Evolutionary conservation across 2,329 filamentous ascomycete genomes (phyloP).

Genomic region (Stagonosporopsis rhizophila): DNA sequence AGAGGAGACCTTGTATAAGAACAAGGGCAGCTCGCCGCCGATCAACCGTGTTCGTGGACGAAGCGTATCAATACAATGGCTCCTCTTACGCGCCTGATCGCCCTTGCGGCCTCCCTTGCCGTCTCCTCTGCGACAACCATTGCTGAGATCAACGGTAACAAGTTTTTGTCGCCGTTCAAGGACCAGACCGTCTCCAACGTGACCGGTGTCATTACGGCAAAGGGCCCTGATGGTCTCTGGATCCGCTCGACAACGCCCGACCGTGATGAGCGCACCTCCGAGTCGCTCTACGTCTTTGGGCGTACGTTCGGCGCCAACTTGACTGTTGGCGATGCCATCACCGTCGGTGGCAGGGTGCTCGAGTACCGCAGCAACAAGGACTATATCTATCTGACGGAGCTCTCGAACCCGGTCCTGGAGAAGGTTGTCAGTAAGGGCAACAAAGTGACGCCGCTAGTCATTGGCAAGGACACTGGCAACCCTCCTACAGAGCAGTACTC

Average conservation of each 20-base stretch:
- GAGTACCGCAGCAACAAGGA: conserved; percentile 65
- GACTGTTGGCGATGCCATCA: conserved; percentile 68
- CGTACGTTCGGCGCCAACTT: conserved; percentile 59
- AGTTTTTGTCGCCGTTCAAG: conserved; percentile 67
- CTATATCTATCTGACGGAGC: conserved; percentile 70
- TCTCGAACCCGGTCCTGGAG: conserved; percentile 63
- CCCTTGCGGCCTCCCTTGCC: conserved; percentile 26
- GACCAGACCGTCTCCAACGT: conserved; percentile 65
- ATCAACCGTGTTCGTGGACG: conserved; percentile 8
- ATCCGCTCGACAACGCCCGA: conserved; percentile 67
- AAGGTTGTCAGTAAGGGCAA: conserved; percentile 62
- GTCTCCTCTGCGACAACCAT: conserved; percentile 34
- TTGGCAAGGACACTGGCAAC: conserved; percentile 63
- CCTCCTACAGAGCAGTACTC: conserved; percentile 70
- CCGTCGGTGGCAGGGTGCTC: conserved; percentile 64
- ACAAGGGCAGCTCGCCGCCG: conserved; percentile 8
- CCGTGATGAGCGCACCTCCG: conserved; percentile 64
- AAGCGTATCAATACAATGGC: conserved; percentile 22
- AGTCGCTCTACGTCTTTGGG: conserved; percentile 71
- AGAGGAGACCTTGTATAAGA: conserved; percentile 9
- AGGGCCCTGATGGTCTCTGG: conserved; percentile 68
- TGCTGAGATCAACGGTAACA: conserved; percentile 72
- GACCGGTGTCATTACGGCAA: conserved; percentile 70
- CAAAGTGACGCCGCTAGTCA: conserved; percentile 63
- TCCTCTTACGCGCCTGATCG: conserved; percentile 24